A percentile compares a stretch with the other conserved stretches of the same genome.
Evolutionary conservation across 352 stramenopile species (phyloP).

Genomic region (Pilasporangium apinafurcum): DNA sequence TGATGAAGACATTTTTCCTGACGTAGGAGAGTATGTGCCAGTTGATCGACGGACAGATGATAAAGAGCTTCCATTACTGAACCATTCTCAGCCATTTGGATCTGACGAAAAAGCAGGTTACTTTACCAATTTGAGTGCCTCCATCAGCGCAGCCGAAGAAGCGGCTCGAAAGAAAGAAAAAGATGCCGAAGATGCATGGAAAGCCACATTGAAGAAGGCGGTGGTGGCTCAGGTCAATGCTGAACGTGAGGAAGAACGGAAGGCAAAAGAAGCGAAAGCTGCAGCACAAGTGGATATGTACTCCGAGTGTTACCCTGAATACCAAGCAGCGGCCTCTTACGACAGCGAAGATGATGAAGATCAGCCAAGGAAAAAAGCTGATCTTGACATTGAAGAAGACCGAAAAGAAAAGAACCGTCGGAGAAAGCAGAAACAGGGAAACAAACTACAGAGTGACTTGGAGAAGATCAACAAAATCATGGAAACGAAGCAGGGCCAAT

Average conservation of each 20-base stretch:
- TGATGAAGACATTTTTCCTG: slow-evolving; percentile 72
- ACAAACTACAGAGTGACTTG: slow-evolving; percentile 60
- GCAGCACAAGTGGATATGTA: slow-evolving; percentile 37
- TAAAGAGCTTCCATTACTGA: slow-evolving; percentile 2
- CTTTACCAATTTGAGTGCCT: slow-evolving; percentile 66
- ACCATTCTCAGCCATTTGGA: slow-evolving; percentile 10
- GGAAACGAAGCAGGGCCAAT: slow-evolving; percentile 8
- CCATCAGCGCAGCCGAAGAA: slow-evolving; percentile 46
- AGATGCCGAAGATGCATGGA: slow-evolving; percentile 43
- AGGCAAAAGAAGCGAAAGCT: slow-evolving; percentile 33
- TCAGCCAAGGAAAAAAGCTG: slow-evolving; percentile 15
- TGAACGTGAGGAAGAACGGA: slow-evolving; percentile 28
- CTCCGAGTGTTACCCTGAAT: slow-evolving; percentile 46
- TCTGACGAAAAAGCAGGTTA: slow-evolving; percentile 38
- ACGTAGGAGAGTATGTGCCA: slow-evolving; percentile 65
- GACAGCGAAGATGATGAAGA: slow-evolving; percentile 72
- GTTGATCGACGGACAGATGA: slow-evolving; percentile 36
- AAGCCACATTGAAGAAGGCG: slow-evolving; percentile 50
- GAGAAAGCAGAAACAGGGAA: slow-evolving; percentile 62
- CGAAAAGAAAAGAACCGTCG: slow-evolving; percentile 26
- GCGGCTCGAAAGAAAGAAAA: slow-evolving; percentile 31
- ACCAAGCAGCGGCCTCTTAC: slow-evolving; percentile 24
- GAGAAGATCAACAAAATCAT: slow-evolving; percentile 71
- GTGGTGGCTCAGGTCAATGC: slow-evolving; percentile 32
- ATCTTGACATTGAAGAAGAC: slow-evolving; percentile 12